phyloP scores from a whole-genome alignment of 805 yeast species.

The Isabelozyma gotoi region DNA sequence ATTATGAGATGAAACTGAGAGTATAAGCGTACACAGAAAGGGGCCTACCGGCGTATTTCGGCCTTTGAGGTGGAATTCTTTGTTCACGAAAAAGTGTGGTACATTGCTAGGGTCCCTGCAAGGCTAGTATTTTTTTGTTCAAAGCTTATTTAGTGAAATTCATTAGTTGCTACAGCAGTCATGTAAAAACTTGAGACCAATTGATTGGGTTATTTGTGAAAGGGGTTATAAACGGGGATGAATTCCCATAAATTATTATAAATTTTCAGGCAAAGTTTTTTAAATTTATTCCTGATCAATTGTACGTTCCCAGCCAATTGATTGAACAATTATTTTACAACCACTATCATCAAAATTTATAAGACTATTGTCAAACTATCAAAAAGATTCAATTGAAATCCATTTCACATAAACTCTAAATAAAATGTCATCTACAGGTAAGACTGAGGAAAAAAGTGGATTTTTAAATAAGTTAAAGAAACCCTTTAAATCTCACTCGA shows the following conservation, averaged over 20 bases:
- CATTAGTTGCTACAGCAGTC: conserved; percentile 4
- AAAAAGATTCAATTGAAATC: too few species aligned
- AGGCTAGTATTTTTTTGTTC: background rate
- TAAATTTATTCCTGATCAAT: background rate
- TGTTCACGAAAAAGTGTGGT: too few species aligned
- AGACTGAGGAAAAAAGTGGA: conserved; percentile 15
- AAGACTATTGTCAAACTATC: too few species aligned
- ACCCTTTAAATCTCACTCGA: conserved; percentile 17
- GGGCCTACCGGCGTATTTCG: too few species aligned
- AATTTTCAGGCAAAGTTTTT: too few species aligned
- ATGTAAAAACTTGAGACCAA: conserved; percentile 1
- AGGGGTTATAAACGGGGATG: background rate
- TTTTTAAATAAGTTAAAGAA: conserved; percentile 20
- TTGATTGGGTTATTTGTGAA: too few species aligned
- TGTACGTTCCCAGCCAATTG: background rate
- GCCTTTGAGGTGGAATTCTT: too few species aligned
- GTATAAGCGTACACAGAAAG: too few species aligned
- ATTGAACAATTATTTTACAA: too few species aligned
- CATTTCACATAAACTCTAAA: background rate
- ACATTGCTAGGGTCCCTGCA: too few species aligned
- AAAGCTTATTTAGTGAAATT: conserved; percentile 1
- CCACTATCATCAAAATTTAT: too few species aligned
- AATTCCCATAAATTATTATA: background rate
- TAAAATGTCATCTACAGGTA: background rate
- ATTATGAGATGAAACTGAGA: too few species aligned